Evolutionary conservation across 2,329 filamentous ascomycete species (phyloP).

Genomic region (Purpureocillium lavendulum): DNA sequence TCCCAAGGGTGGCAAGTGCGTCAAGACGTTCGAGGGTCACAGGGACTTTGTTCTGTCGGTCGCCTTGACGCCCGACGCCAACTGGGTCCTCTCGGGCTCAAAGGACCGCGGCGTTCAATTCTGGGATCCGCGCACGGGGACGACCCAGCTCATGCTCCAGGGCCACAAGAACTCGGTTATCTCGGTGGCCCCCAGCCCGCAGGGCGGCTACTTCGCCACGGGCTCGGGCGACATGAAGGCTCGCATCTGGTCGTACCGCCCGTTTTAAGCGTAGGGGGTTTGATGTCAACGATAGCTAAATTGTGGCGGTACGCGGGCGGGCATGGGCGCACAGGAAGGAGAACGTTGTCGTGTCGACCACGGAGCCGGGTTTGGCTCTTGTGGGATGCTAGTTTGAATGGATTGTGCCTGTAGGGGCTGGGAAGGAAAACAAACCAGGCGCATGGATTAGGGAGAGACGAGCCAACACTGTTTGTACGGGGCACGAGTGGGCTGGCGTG

Average conservation of each 20-base stretch:
- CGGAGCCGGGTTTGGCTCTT: background rate
- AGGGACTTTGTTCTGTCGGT: constrained; percentile 97
- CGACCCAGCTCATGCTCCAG: constrained; percentile 95
- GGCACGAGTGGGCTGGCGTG: constrained; percentile 7
- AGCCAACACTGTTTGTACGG: constrained; percentile 14
- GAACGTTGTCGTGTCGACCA: constrained; percentile 2
- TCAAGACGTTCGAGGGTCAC: constrained; percentile 95
- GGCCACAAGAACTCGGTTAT: constrained; percentile 99
- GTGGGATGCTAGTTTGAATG: constrained; percentile 2
- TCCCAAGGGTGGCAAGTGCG: constrained; percentile 81
- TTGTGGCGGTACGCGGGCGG: background rate
- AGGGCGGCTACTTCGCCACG: constrained; percentile 83
- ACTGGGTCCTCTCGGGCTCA: constrained; percentile 94
- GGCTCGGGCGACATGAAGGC: constrained; percentile 97
- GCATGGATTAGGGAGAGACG: constrained; percentile 17
- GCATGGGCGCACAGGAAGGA: background rate
- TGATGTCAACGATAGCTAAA: background rate
- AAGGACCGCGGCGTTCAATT: constrained; percentile 98
- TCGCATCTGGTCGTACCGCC: constrained; percentile 85
- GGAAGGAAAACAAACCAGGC: constrained; percentile 9
- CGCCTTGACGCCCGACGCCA: constrained; percentile 84
- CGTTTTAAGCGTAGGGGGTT: constrained; percentile 22
- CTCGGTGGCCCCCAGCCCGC: constrained; percentile 88
- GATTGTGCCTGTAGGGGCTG: constrained; percentile 1
- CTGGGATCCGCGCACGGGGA: constrained; percentile 91